Percentiles rank a stretch among this genome's conserved stretches.
These are phyloP conservation scores for Poterioochromonas sp. DNA, from an alignment of 352 stramenopile species.

Conservation along the genomic window DNA sequence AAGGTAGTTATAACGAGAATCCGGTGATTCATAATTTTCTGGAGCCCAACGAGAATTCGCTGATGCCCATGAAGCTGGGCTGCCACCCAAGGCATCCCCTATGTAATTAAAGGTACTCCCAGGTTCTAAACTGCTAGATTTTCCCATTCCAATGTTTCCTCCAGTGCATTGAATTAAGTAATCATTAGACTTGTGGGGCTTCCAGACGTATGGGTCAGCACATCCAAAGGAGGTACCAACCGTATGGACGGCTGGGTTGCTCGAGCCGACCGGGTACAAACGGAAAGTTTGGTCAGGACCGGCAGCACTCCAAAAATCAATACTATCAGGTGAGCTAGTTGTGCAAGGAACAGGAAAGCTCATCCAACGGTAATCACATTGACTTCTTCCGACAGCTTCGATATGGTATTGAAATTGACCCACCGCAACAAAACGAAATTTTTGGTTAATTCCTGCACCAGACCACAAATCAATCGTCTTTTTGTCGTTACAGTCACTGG, in stretches of 20 bases:
- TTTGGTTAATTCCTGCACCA: slow-evolving; percentile 5
- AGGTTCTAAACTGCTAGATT: too few species aligned
- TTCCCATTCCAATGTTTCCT: neutral
- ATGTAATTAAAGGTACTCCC: neutral
- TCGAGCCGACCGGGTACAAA: neutral
- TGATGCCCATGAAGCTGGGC: neutral
- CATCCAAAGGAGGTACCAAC: neutral
- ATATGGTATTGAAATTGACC: slow-evolving; percentile 1
- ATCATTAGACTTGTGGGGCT: neutral
- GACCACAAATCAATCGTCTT: neutral
- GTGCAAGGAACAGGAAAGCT: slow-evolving; percentile 5
- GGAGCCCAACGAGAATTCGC: neutral
- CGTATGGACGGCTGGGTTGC: neutral
- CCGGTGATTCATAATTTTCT: neutral
- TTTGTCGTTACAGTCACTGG: neutral
- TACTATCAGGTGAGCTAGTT: neutral
- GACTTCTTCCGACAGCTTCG: neutral
- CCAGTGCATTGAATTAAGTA: neutral
- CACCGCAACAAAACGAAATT: neutral
- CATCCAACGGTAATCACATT: neutral
- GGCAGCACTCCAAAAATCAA: neutral
- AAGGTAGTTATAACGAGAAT: neutral
- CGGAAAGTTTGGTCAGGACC: neutral
- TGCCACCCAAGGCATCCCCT: neutral
- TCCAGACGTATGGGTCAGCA: slow-evolving; percentile 6